Percentiles rank a stretch among this genome's conserved stretches.
Evolutionary conservation across 1,284 basidiomycete genomes (phyloP).

Genomic region (Athelia psychrophila): DNA sequence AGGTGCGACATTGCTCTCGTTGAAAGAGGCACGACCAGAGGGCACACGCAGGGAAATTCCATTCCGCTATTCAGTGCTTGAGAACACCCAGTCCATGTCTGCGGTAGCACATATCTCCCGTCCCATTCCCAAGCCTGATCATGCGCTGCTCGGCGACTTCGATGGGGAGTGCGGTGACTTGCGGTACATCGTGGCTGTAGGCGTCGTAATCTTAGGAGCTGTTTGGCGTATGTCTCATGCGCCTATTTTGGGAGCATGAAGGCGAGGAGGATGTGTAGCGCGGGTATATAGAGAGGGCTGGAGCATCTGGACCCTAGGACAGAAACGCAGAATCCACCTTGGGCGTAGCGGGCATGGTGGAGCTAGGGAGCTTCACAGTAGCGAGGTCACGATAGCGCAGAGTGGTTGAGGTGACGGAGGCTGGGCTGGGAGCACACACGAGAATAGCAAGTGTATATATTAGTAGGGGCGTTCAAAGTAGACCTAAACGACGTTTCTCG

Average conservation of each 20-base stretch:
- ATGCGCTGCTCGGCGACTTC: constrained; percentile 19
- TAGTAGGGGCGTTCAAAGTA: no score
- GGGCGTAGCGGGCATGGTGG: constrained; percentile 7
- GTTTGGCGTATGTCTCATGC: no score
- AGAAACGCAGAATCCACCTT: neutral
- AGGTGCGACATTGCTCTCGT: no score
- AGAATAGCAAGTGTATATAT: no score
- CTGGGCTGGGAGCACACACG: no score
- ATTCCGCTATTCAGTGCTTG: constrained; percentile 16
- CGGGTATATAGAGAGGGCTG: neutral
- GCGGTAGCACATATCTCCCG: no score
- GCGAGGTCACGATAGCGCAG: no score
- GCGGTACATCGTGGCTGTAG: constrained; percentile 17
- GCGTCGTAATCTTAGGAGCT: constrained; percentile 33
- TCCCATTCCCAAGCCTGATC: no score
- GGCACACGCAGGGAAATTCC: neutral
- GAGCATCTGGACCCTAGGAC: neutral
- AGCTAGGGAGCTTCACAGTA: no score
- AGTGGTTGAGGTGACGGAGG: no score
- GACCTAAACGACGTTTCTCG: no score
- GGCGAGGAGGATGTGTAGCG: constrained; percentile 2
- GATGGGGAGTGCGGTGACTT: constrained; percentile 35
- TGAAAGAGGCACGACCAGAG: no score
- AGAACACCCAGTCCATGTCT: neutral
- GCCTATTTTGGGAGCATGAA: constrained; percentile 5